Evolutionary conservation across 495 filamentous ascomycete genomes (phyloP), one percentile per base, ranked within the genome.

Genomic region (Trichocladium antarcticum): DNA sequence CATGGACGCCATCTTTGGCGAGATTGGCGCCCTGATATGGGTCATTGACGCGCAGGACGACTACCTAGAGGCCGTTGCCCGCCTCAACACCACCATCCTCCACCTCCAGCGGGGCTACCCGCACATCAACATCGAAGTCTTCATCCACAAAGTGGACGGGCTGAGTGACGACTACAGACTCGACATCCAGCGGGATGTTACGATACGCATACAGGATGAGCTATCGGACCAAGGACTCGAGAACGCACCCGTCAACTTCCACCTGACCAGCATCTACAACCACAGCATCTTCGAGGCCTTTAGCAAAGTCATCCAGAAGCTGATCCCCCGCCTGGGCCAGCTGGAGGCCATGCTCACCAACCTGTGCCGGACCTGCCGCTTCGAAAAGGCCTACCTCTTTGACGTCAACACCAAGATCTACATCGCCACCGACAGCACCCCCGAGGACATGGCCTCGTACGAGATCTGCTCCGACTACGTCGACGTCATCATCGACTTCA

Each of bases 391-490:
- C 0, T 98, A 96, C 63, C 74, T 98, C 11, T 97, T 97, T 57
- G 92, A 98, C 61, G 87, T 95, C 11, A 73, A 92, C 44, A 94
- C 85, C 67, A 98, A 98, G 70, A 95, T 98, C 49, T 98, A 97
- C 65, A 93, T 98, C 49, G 92, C 93, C 5, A 95, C 88, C 9
- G 92, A 98, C 61, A 88, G 84, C 11, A 83, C 83, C 17, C 92
- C 93, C 5, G 86, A 90, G 29, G 88, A 95, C 56, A 87, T 94
- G 74, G 80, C 82, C 16, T 85, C 83, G 62, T 98, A 98, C 63
- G 92, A 96, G 69, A 92, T 97, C 57, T 97, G 93, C 64, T 92
- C 85, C 21, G 92, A 97, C 61, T 98, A 89, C 60, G 94, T 98
- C 48, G 90, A 98, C 63, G 87, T 95, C 37, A 90, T 98, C 48